phyloP scores from a whole-genome alignment of 441 rosid species.

The Euphorbia schlechtendalii region DNA sequence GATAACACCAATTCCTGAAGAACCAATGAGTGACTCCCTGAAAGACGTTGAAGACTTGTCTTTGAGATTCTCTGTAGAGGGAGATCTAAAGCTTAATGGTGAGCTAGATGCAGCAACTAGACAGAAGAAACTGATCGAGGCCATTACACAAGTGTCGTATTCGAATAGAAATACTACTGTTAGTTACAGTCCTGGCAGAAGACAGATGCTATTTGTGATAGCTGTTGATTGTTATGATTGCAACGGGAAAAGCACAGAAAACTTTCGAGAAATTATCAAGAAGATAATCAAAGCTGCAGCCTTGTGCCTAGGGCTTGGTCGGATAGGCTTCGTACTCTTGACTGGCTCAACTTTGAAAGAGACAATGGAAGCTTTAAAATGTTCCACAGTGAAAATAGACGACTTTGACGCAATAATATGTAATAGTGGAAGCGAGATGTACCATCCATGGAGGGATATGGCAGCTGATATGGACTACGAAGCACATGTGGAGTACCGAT shows the following conservation, averaged over 20 bases:
- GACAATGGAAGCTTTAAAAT: constrained; percentile 45
- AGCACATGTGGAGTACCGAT: constrained; percentile 72
- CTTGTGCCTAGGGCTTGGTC: constrained; percentile 37
- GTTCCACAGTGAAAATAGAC: constrained; percentile 47
- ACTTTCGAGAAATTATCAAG: constrained; percentile 44
- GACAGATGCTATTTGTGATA: constrained; percentile 69
- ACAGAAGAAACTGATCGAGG: constrained; percentile 73
- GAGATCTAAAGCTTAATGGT: constrained; percentile 60
- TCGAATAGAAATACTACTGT: constrained; percentile 33
- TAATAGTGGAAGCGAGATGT: constrained; percentile 75
- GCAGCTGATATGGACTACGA: constrained; percentile 61
- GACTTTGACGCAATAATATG: constrained; percentile 82
- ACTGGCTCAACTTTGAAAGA: constrained; percentile 64
- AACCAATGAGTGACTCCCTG: constrained; percentile 81
- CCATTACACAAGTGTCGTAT: constrained; percentile 50
- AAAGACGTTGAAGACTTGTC: constrained; percentile 74
- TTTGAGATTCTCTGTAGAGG: constrained; percentile 69
- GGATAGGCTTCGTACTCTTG: constrained; percentile 56
- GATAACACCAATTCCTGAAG: constrained; percentile 64
- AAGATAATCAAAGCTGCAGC: constrained; percentile 59
- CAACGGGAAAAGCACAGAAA: constrained; percentile 37
- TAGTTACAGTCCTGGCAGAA: constrained; percentile 60
- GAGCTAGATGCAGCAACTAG: constrained; percentile 62
- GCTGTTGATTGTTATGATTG: constrained; percentile 54
- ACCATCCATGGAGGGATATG: constrained; percentile 78